Evolutionary conservation across 2,329 filamentous ascomycete genomes (phyloP).

Genomic region (Pyrenochaeta sp.): DNA sequence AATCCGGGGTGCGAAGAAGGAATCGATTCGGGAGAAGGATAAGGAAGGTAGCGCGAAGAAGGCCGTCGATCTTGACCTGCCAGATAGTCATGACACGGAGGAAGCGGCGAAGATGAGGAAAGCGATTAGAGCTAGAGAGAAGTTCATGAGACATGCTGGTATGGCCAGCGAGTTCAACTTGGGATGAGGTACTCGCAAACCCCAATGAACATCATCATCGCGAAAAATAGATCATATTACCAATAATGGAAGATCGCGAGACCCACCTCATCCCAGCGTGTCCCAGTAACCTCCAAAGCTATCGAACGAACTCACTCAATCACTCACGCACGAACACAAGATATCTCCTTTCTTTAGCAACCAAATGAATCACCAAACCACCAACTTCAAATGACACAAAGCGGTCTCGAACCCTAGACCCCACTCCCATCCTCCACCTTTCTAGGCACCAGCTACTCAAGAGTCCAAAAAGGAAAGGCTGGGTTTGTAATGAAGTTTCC

Average conservation of each 20-base stretch:
- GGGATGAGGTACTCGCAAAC: constrained; percentile 52
- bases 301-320: too few relatives aligned
- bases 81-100: constrained; percentile 59
- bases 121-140: constrained; percentile 58
- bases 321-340: too few relatives aligned
- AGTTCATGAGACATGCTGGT: constrained; percentile 60
- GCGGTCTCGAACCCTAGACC: not conserved
- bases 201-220: too few relatives aligned
- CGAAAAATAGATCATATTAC: not conserved
- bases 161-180: constrained; percentile 74
- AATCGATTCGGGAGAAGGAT: constrained; percentile 49
- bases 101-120: constrained; percentile 70
- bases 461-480: not conserved
- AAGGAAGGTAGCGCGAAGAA: constrained; percentile 22
- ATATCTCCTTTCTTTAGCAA: too few relatives aligned
- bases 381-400: not conserved
- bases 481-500: not conserved
- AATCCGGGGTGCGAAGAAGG: constrained; percentile 49
- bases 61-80: constrained; percentile 39
- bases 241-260: not conserved
- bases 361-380: too few relatives aligned
- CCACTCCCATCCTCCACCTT: not conserved
- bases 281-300: too few relatives aligned
- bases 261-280: too few relatives aligned
- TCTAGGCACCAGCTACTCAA: not conserved